Evolutionary conservation across 2,329 filamentous ascomycete genomes (phyloP), one percentile per base, ranked within the genome.

Genomic region (Rutstroemia sp.): DNA sequence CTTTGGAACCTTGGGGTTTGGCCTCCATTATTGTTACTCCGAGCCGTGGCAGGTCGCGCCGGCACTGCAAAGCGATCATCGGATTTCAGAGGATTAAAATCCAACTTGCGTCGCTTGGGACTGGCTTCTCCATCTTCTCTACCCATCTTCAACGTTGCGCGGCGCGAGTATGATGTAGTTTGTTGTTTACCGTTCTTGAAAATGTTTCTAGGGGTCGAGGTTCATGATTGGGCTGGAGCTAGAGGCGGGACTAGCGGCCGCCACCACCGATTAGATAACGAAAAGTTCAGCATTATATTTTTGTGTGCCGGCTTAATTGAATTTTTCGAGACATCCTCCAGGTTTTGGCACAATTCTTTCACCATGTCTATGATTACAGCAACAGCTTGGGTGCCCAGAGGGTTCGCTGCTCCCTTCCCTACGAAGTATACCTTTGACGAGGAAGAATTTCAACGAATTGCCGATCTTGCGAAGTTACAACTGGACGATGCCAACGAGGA

Each of bases 401-500:
- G 80, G 54, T 79, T 81, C 63, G 78, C 80, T 8, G 79, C 80
- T 41, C 77, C 78, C 54, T 81, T 82, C 57, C 80, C 80, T 2
- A 76, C 73, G 14, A 80, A 80, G 68, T 80, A 81, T 64, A 75
- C 78, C 55, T 77, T 83, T 57, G 77, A 82, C 61, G 80, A 83
- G 67, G 76, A 77, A 56, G 80, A 83, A 66, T 79, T 82, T 64
- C 71, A 74, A 60, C 74, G 80, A 57, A 83, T 83, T 70, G 79
- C 79, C 30, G 76, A 79, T 67, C 75, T 83, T 57, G 80, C 80
- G 42, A 76, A 77, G 60, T 71, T 81, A 61, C 83, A 88, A 71
- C 76, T 89, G 37, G 90, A 96, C 68, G 94, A 97, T 73, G 94
- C 94, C 25, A 87, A 92, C 68, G 88, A 92, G 27, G 92, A 94